Base-by-base conservation (phyloP, 345 rosid genomes). In the Passiflora organensis region DNA sequence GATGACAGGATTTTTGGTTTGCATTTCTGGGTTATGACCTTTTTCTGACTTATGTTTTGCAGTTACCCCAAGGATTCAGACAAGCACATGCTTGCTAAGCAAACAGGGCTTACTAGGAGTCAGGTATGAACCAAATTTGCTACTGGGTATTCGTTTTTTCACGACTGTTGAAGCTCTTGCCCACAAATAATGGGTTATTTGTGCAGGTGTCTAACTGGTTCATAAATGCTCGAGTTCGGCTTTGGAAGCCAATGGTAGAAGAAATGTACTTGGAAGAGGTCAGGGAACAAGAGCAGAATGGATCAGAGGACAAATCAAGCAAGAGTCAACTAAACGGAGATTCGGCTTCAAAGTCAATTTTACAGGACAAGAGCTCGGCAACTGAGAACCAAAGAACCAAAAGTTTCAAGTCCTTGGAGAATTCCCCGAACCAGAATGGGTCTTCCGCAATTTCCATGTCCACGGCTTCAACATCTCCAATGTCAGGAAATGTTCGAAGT, bases 241-340 rank as follows among this genome's bases (percentile, higher is more conserved):
- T 93, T 4, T 93, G 99, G 99, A 93, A 93, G 76, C 99, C 99
- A 0, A 93, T 93, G 99, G 99, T 93, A 52, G 99, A 93, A 64
- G 96, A 93, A 56, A 93, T 93, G 99, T 93, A 93, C 77, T 0
- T 51, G 73, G 96, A 93, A 73, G 99, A 93, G 69, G 58, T 75
- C 56, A 86, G 83, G 72, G 96, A 83, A 41, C 89, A 88, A 13
- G 94, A 82, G 57, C 79, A 74, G 71, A 80, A 70, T 42, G 82
- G 84, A 44, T 71, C 84, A 38, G 89, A 76, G 39, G 90, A 79
- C 18, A 86, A 79, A 66, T 65, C 75, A 51, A 76, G 76, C 74
- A 75, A 83, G 59, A 83, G 78, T 25, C 82, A 72, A 17, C 84
- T 62, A 28, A 75, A 82, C 13, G 88, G 85, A 28, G 88, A 80